Evolutionary conservation across 805 yeast genomes (phyloP).

Genomic region (Starmerella vitae): DNA sequence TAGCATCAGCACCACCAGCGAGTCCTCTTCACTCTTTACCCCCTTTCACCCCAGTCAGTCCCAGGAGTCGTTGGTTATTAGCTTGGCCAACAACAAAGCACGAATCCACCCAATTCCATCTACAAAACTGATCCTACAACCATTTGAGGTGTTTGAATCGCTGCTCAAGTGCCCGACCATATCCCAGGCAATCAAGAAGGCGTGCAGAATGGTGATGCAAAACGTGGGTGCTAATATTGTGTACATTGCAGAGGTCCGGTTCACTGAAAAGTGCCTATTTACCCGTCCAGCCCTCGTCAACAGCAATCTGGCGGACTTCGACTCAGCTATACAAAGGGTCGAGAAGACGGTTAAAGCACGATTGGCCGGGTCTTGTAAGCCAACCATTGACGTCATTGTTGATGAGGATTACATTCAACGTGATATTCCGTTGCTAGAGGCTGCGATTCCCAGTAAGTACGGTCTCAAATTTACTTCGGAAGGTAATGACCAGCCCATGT

Average conservation of each 20-base stretch:
- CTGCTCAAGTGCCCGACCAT: conserved; percentile 18
- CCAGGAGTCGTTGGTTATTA: not conserved
- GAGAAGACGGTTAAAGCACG: not conserved
- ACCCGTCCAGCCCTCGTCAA: not conserved
- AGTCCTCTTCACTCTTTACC: not conserved
- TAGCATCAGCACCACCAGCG: not conserved
- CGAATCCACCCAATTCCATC: conserved; percentile 3
- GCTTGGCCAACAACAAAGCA: not conserved
- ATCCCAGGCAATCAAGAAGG: conserved; percentile 21
- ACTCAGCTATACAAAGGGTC: not conserved
- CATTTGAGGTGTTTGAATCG: conserved; percentile 22
- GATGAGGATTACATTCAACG: not conserved
- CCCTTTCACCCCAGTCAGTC: not conserved
- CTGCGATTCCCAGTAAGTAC: conserved; percentile 10
- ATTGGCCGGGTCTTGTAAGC: conserved; percentile 6
- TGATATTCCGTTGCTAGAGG: not conserved
- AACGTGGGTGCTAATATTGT: conserved; percentile 21
- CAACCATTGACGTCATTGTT: not conserved
- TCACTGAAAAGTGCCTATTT: too few species aligned
- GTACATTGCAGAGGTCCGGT: conserved; percentile 22
- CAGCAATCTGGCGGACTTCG: too few species aligned
- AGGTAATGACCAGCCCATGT: not conserved
- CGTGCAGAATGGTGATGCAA: conserved; percentile 20
- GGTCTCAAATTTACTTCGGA: conserved; percentile 7
- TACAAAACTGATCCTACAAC: conserved; percentile 15